A percentile compares a stretch with the other conserved stretches of the same genome.
Conservation (phyloP, 805 yeast species). For the Candida oleophila region DNA sequence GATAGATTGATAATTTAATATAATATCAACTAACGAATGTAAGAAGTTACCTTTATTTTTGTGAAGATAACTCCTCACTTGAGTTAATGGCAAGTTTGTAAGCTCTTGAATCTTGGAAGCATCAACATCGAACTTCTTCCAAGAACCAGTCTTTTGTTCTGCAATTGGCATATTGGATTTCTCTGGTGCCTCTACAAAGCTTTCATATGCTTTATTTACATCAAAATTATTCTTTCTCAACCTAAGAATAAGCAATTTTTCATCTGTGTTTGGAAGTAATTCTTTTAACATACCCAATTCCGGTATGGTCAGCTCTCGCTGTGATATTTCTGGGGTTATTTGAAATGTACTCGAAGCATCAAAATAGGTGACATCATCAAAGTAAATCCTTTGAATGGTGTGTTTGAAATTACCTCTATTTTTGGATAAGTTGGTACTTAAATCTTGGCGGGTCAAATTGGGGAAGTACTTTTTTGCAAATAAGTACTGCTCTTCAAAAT, state of each 20-base stretch:
- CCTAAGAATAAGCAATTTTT: not conserved
- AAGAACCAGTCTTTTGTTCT: not conserved
- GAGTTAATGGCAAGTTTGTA: slow-evolving; percentile 15
- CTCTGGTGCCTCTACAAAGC: not conserved
- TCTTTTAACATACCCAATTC: not conserved
- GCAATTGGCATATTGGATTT: not conserved
- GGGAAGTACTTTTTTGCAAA: not conserved
- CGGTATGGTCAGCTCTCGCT: not conserved
- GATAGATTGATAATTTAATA: slow-evolving; percentile 15
- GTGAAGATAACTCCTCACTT: slow-evolving; percentile 18
- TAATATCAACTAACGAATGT: slow-evolving; percentile 36
- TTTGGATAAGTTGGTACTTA: not conserved
- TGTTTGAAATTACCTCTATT: not conserved
- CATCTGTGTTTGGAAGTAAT: not conserved
- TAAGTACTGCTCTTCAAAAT: not conserved
- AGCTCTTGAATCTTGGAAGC: slow-evolving; percentile 15
- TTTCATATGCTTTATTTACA: not conserved
- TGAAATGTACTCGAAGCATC: not conserved
- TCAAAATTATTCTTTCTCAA: not conserved
- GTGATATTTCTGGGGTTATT: not conserved
- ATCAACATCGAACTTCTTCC: not conserved
- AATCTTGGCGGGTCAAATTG: not conserved
- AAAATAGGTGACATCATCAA: not conserved
- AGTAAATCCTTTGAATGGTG: not conserved
- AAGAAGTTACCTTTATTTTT: slow-evolving; percentile 24